These are phyloP conservation scores for Backusella morwellensis DNA, from an alignment of 192 early-diverging fungal genomes.

Conservation along the genomic window DNA sequence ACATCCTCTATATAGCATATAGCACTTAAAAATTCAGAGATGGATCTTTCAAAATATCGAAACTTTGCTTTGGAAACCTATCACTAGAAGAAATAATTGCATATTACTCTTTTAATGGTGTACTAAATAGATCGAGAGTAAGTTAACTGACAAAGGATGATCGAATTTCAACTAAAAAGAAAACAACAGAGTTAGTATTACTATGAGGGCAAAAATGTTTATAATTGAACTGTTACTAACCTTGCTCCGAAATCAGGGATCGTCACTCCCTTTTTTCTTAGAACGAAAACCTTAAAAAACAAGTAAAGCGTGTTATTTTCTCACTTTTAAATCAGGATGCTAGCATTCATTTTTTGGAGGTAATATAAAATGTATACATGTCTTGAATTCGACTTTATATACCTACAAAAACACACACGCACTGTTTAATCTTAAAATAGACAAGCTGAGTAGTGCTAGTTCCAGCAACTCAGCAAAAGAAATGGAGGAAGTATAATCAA, in stretches of 20 bases:
- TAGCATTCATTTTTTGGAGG: not conserved
- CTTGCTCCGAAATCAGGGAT: not conserved
- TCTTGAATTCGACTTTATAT: not conserved
- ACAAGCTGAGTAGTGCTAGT: not conserved
- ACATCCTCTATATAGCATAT: not conserved
- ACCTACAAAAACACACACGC: not conserved
- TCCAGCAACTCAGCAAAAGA: not conserved
- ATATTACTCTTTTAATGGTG: not conserved
- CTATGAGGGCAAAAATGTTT: too few relatives aligned
- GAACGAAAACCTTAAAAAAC: not conserved
- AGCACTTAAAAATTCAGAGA: not conserved
- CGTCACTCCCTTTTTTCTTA: not conserved
- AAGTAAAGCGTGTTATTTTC: not conserved
- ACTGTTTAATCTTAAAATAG: not conserved
- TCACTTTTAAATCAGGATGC: not conserved
- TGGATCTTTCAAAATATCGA: not conserved
- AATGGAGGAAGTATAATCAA: not conserved
- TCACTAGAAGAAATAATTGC: not conserved
- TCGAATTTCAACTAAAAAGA: too few relatives aligned
- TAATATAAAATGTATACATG: not conserved
- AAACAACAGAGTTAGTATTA: too few relatives aligned
- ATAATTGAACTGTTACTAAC: not conserved
- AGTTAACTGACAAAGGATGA: not conserved
- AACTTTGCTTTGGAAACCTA: not conserved
- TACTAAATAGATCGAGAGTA: not conserved